Evolutionary conservation across 1,284 basidiomycete genomes (phyloP), one percentile per base, ranked within the genome.

Genomic region (Kwoniella shivajii): DNA sequence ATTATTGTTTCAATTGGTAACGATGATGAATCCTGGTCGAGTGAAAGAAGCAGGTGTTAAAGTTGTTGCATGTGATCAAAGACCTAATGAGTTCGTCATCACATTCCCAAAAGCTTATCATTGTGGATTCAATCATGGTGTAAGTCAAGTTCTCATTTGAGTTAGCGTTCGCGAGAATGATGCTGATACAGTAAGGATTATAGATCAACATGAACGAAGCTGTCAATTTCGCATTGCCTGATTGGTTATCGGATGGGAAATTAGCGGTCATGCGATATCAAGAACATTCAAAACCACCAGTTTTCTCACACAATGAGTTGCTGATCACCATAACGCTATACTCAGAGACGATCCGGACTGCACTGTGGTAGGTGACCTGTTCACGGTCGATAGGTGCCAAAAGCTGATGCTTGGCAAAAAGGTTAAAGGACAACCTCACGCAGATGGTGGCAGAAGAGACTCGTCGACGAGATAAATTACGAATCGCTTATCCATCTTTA

Each of bases 101-200:
- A 99, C 96, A 1, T 96, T 93, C 78, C 96, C 96, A 0, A 95
- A 95, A 80, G 94, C 94, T 0, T 99, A 98, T 79, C 96, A 99
- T 78, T 91, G 92, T 56, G 96, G 95, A 9, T 99, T 99, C 81
- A 98, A 99, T 75, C 95, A 98, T 74, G 94, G 94, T 44, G 90
- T 92, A 79, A 71, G 87, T 82, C 47, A 29, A 20, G 10, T 22
- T 31, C 29, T 30, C 11, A 22, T 30, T 9, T 38, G 42, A 24
- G 14, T 33, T 5, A 26, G 37, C 10, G 22, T 22, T 10, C 30
- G 60, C 14, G 7, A 51, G 30, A 31, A 16, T 13, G 6, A 31
- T 53, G 16, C 18, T 49, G 7, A 49, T 5, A n/a, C 30, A 14
- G 34, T 20, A 13, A 16, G 51, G 54, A 63, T 1, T 22, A 57